Evolutionary conservation across 371 early-diverging fungal species (phyloP).

Genomic region (Apophysomyces trapeziformis): DNA sequence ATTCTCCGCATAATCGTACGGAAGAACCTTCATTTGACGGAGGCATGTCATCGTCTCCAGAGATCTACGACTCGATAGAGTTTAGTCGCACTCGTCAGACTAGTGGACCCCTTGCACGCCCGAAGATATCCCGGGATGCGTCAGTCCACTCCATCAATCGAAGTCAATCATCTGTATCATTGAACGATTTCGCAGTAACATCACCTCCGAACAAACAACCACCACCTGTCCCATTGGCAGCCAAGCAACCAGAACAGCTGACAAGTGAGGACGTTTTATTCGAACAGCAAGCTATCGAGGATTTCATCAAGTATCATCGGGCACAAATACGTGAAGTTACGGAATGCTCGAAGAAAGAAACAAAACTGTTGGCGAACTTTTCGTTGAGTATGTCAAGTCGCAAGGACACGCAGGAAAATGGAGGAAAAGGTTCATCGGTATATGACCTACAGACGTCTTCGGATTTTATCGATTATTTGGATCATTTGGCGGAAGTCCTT

Average conservation of each 20-base stretch:
- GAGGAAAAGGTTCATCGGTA: constrained; percentile 15
- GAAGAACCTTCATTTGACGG: background rate
- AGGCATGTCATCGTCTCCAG: background rate
- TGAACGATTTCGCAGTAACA: constrained; percentile 17
- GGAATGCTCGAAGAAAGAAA: constrained; percentile 82
- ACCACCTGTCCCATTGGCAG: constrained; percentile 3
- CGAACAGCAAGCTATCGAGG: constrained; percentile 56
- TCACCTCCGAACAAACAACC: background rate
- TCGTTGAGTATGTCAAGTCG: constrained; percentile 50
- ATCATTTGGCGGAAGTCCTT: constrained; percentile 61
- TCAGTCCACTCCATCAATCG: constrained; percentile 10
- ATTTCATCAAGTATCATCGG: constrained; percentile 79
- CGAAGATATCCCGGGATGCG: constrained; percentile 14
- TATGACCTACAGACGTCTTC: constrained; percentile 21
- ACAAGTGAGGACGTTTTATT: constrained; percentile 27
- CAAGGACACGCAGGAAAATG: constrained; percentile 35
- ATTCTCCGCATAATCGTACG: background rate
- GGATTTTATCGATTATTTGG: constrained; percentile 51
- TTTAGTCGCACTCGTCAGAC: constrained; percentile 7
- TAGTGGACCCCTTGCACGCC: constrained; percentile 15
- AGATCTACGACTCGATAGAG: background rate
- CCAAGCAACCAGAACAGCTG: constrained; percentile 16
- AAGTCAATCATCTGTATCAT: constrained; percentile 11
- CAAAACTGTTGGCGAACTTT: constrained; percentile 77
- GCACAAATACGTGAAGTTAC: constrained; percentile 79